Evolutionary conservation across 2,329 filamentous ascomycete genomes (phyloP), one percentile per base, ranked within the genome.

Genomic region (Botrytis squamosa): DNA sequence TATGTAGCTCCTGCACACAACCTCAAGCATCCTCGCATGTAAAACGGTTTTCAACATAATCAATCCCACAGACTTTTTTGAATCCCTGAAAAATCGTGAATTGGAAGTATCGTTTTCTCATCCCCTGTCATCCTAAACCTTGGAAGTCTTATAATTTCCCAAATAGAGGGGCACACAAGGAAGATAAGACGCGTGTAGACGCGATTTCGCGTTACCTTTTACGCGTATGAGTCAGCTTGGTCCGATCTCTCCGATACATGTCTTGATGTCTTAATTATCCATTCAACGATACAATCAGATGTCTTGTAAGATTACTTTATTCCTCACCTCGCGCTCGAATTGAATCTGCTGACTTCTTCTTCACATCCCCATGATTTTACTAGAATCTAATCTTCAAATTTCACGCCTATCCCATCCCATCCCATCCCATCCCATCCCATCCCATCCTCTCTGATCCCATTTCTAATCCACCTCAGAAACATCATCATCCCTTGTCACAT

Each of bases 21-120:
- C 38, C 40, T 70, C 66, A 68, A 68, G 66, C 66, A 68, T 68
- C 66, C 68, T 60, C 57, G 38, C 55, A 62, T 62, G 4, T 66
- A 33, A 40, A 72, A 36, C 70, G 49, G 29, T 22, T 40, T 68
- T 72, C 70, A 49, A 36, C 33, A 49, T 42, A 42, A 67, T 40
- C 38, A 42, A 67, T 40, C 22, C 33, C 57, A 40, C 55, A 16
- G 33, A 44, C 29, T 36, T 20, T 40, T 25, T 16, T 1, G 18
- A 36, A 44, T 46, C 57, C 44, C 22, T 63, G 55, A 8, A 16
- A 38, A 59, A 46, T 59, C n/a, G n/a, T 66, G 60, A 33, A 57
- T 55, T 6, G 29, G 46, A 63, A 46, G 22, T 49, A 25, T 40
- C 22, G 12, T 66, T 38, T 38, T 62, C 25, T 1, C 0, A 9